A percentile compares a stretch with the other conserved stretches of the same genome.
Conservation (phyloP, 768 basidiomycete species). For the Lactarius sp. region DNA sequence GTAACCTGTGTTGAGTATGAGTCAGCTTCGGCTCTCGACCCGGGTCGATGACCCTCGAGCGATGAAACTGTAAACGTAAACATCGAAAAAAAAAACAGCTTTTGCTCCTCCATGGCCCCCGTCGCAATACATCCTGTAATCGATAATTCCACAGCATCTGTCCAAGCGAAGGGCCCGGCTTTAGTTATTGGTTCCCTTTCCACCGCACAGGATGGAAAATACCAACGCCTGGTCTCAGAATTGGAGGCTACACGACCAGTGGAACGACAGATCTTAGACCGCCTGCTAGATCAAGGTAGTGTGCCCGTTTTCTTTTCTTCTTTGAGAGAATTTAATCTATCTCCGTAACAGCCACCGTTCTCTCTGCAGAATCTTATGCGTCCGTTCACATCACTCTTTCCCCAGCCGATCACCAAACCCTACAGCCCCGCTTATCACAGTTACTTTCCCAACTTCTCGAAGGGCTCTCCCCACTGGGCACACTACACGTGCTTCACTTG, state of each 20-base stretch:
- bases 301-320: conserved; percentile 6
- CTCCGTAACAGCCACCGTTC: conserved; percentile 46
- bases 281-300: conserved; percentile 75
- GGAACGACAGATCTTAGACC: conserved; percentile 78
- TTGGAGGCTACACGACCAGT: conserved; percentile 52
- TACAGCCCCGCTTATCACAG: conserved; percentile 47
- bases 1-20: neutral
- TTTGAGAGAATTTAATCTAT: neutral
- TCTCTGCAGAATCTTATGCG: conserved; percentile 52
- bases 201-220: conserved; percentile 75
- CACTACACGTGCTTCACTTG: conserved; percentile 59
- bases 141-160: conserved; percentile 27
- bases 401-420: conserved; percentile 52
- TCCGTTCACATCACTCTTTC: conserved; percentile 67
- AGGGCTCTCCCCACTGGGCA: conserved; percentile 63
- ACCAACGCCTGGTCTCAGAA: conserved; percentile 62
- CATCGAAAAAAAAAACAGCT: neutral
- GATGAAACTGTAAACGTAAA: neutral
- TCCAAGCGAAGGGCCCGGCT: conserved; percentile 41
- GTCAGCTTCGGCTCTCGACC: conserved; percentile 12
- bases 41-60: neutral
- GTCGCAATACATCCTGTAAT: conserved; percentile 43
- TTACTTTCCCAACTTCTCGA: conserved; percentile 58
- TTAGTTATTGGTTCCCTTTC: conserved; percentile 74
- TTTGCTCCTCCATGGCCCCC: conserved; percentile 49